A percentile compares a stretch with the other conserved stretches of the same genome.
These are phyloP conservation scores for Quercus alba DNA, from an alignment of 306 rosid species.

Conservation along the genomic window DNA sequence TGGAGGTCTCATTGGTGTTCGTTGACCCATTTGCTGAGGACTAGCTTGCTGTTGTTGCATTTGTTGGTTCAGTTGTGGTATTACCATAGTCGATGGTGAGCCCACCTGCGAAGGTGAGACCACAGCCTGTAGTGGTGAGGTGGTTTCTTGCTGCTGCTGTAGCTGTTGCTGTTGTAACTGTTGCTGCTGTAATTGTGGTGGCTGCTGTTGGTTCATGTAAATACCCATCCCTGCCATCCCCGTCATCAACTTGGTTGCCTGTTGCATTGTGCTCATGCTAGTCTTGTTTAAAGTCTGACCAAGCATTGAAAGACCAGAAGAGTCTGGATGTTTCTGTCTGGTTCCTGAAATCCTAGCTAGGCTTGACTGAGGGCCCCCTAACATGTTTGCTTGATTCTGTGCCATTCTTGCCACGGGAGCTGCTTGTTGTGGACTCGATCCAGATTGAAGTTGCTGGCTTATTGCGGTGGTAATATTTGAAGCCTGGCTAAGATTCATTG, in stretches of 20 bases:
- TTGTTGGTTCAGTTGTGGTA: constrained; percentile 71
- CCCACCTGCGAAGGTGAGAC: constrained; percentile 89
- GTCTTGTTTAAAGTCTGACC: constrained; percentile 56
- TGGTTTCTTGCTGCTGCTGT: constrained; percentile 72
- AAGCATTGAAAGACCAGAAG: constrained; percentile 67
- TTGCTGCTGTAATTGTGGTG: constrained; percentile 25
- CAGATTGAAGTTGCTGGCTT: constrained; percentile 62
- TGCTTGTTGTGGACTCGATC: constrained; percentile 27
- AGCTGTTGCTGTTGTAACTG: constrained; percentile 28
- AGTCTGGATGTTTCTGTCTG: constrained; percentile 65
- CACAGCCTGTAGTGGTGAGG: constrained; percentile 71
- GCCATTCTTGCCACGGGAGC: constrained; percentile 44
- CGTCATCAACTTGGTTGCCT: constrained; percentile 46
- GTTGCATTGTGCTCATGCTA: constrained; percentile 63
- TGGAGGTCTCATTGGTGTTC: constrained; percentile 97
- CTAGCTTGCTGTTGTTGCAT: constrained; percentile 67
- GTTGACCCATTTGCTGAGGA: constrained; percentile 90
- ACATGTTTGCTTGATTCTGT: constrained; percentile 38
- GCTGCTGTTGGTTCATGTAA: constrained; percentile 59
- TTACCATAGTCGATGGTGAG: constrained; percentile 85
- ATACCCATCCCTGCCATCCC: constrained; percentile 38
- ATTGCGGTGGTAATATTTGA: constrained; percentile 52
- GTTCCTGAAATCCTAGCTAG: constrained; percentile 65
- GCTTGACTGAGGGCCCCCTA: constrained; percentile 63
- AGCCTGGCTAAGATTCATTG: constrained; percentile 58